Evolutionary conservation across 306 rosid species (phyloP), one percentile per base, ranked within the genome.

Genomic region (Cicer arietinum): DNA sequence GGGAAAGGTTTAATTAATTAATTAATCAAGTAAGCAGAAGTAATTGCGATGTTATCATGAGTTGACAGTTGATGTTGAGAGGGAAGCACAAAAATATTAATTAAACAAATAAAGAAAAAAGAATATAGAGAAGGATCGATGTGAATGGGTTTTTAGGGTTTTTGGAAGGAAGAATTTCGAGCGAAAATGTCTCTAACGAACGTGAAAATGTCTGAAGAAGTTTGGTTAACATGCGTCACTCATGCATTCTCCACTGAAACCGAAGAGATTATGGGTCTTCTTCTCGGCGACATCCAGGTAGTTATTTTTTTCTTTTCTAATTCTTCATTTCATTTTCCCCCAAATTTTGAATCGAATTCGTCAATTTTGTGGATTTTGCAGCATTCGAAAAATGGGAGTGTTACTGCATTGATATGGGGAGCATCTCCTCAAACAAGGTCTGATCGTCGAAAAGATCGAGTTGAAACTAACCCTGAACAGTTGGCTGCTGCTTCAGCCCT

Each of bases 261-360:
- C 41, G 99, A 95, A 74, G 99, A 95, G 86, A 92, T 95, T 83
- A 95, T 95, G 99, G 99, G 99, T 1, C 99, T 95, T 77, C 94
- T 95, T 8, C 93, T 95, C 11, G 99, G 99, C 8, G 99, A 95
- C 73, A 92, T 95, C 46, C 91, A 91, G 94, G 98, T 91, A 11
- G 3, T 10, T 7, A 7, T 8, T 39, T 8, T n/a, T 62, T 62
- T 4, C 3, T n/a, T 7, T 3, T 66, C 54, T 20, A 18, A 18
- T 44, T 63, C 12, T 54, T 59, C 25, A 75, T 67, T 68, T 71
- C 10, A 7, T 20, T 47, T 16, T 66, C 20, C 71, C 54, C 54
- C 30, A 65, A 20, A 46, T 68, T 47, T 67, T 42, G 42, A 67
- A 67, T 45, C 46, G 7, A 47, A 69, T 35, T 51, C 30, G 0